Conservation (phyloP, 2,329 filamentous ascomycete species). For the Venturia carpophila region DNA sequence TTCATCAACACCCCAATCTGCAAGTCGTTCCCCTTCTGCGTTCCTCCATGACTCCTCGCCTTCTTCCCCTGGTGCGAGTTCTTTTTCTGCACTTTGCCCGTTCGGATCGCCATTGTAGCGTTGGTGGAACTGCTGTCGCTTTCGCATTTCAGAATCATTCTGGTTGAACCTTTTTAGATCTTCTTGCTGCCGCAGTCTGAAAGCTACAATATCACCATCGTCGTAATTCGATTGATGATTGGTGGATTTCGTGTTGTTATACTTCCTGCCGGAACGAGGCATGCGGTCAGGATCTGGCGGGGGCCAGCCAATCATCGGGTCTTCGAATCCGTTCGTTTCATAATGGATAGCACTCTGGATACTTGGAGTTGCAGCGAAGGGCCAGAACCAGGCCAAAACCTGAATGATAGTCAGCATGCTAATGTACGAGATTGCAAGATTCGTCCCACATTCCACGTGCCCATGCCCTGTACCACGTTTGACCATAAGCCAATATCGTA, state of each 20-base stretch:
- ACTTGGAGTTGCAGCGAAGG: constrained; percentile 49
- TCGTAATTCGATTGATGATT: constrained; percentile 31
- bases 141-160: constrained; percentile 26
- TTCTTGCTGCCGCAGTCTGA: constrained; percentile 45
- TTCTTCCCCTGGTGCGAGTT: constrained; percentile 22
- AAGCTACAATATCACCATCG: constrained; percentile 43
- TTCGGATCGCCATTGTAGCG: constrained; percentile 27
- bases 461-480: constrained; percentile 72
- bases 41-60: constrained; percentile 62
- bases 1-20: constrained; percentile 74
- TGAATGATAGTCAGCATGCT: constrained; percentile 15
- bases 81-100: constrained; percentile 22
- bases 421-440: neutral
- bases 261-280: constrained; percentile 21
- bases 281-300: constrained; percentile 45
- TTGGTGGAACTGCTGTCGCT: constrained; percentile 35
- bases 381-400: constrained; percentile 60
- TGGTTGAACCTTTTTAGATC: constrained; percentile 39
- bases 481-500: constrained; percentile 70
- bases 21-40: constrained; percentile 63
- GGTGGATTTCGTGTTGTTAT: constrained; percentile 30
- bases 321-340: constrained; percentile 70
- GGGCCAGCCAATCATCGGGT: constrained; percentile 35
- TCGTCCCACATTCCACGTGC: constrained; percentile 46
- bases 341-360: constrained; percentile 50